These are phyloP conservation scores for Fusarium abutilonis DNA, from an alignment of 2,329 filamentous ascomycete species.

Conservation along the genomic window DNA sequence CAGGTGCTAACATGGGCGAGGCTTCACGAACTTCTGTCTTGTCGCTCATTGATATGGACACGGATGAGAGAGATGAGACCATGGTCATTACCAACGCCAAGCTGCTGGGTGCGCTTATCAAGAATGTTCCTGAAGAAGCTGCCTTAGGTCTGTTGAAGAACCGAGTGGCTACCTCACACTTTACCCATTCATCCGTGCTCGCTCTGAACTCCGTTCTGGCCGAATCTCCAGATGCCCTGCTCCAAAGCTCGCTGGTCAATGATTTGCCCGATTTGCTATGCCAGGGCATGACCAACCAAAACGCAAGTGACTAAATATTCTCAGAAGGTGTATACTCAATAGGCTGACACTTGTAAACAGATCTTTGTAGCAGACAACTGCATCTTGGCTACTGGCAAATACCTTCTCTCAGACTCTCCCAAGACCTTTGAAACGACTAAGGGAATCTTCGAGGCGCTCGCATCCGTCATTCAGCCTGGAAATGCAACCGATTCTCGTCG, in stretches of 20 bases:
- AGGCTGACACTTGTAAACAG: conserved; percentile 53
- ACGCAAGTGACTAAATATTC: conserved; percentile 62
- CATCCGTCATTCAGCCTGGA: conserved; percentile 79
- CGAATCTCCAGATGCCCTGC: conserved; percentile 78
- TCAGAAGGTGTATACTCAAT: not conserved
- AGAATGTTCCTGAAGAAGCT: conserved; percentile 79
- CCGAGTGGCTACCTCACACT: conserved; percentile 80
- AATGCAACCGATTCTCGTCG: conserved; percentile 84
- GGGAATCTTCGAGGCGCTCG: conserved; percentile 81
- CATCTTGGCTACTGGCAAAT: conserved; percentile 91
- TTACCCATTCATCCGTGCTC: conserved; percentile 81
- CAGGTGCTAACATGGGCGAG: conserved; percentile 94
- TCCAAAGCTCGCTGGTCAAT: conserved; percentile 71
- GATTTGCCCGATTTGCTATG: conserved; percentile 81
- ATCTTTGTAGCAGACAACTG: conserved; percentile 88
- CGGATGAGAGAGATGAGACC: conserved; percentile 75
- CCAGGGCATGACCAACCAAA: conserved; percentile 80
- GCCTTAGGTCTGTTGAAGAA: conserved; percentile 70
- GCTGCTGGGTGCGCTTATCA: conserved; percentile 87
- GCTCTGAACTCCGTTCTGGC: conserved; percentile 88
- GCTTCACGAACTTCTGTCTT: conserved; percentile 86
- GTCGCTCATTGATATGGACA: conserved; percentile 85
- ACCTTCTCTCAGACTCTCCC: conserved; percentile 74
- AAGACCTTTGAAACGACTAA: conserved; percentile 81
- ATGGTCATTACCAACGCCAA: conserved; percentile 93